phyloP scores from a whole-genome alignment of 306 rosid genomes.

The Cicer yamashitae region DNA sequence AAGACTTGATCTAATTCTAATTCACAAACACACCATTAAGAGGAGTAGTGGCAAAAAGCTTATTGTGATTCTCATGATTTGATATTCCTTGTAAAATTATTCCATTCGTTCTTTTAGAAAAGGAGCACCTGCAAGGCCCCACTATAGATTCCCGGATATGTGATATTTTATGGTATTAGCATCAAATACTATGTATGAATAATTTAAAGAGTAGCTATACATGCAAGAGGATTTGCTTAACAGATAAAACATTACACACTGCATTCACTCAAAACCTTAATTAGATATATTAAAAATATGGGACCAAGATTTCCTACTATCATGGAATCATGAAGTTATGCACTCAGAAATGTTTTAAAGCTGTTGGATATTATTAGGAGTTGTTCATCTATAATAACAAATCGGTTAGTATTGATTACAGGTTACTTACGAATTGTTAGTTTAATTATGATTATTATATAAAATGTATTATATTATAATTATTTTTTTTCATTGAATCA shows the following conservation, averaged over 20 bases:
- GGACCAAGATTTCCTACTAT: too few relatives aligned
- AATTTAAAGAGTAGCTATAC: not conserved
- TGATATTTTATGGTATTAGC: conserved; percentile 42
- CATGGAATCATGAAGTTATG: too few relatives aligned
- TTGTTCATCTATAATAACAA: too few relatives aligned
- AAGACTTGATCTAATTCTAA: conserved; percentile 24
- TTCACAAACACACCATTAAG: not conserved
- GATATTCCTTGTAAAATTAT: conserved; percentile 32
- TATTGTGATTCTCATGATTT: conserved; percentile 39
- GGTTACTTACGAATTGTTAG: too few relatives aligned
- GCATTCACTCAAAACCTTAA: too few relatives aligned
- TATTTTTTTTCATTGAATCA: too few relatives aligned
- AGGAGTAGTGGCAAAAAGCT: not conserved
- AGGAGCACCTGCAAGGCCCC: conserved; percentile 12
- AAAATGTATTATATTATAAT: too few relatives aligned
- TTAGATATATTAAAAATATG: too few relatives aligned
- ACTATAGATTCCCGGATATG: conserved; percentile 37
- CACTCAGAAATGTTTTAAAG: too few relatives aligned
- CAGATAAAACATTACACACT: not conserved
- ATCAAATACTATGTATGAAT: conserved; percentile 29
- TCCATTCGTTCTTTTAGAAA: conserved; percentile 41
- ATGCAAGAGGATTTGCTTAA: not conserved
- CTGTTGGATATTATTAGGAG: too few relatives aligned
- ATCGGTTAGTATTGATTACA: too few relatives aligned
- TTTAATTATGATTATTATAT: too few relatives aligned